Evolutionary conservation across 768 basidiomycete genomes (phyloP).

Genomic region (Sporobolomyces roseus): DNA sequence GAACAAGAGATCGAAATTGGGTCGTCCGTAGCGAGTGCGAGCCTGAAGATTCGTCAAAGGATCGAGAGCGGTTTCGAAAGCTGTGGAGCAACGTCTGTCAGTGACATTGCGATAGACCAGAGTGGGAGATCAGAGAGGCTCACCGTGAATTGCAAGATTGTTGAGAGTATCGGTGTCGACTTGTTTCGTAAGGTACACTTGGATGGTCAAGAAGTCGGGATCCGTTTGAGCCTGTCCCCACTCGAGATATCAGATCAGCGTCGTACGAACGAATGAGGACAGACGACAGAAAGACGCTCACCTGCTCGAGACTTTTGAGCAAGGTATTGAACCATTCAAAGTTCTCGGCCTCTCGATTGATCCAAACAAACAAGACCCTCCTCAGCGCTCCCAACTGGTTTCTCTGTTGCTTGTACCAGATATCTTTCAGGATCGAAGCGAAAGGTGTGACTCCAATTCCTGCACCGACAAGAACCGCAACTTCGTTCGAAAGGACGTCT

Average conservation of each 20-base stretch:
- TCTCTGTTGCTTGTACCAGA: conserved; percentile 85
- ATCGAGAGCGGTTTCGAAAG: conserved; percentile 68
- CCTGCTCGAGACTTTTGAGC: conserved; percentile 73
- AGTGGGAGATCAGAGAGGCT: background rate
- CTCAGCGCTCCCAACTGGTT: conserved; percentile 73
- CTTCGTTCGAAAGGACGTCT: conserved; percentile 59
- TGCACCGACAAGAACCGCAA: conserved; percentile 85
- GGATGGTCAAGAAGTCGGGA: conserved; percentile 91
- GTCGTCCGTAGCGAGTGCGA: conserved; percentile 86
- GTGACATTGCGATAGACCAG: background rate
- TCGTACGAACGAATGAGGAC: background rate
- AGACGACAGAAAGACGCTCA: conserved; percentile 36
- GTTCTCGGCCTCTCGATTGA: conserved; percentile 72
- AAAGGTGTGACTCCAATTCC: conserved; percentile 97
- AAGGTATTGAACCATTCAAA: conserved; percentile 95
- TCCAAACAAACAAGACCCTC: conserved; percentile 77
- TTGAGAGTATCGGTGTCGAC: conserved; percentile 80
- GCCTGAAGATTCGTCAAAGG: conserved; percentile 82
- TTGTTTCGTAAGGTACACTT: conserved; percentile 83
- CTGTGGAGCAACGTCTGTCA: background rate
- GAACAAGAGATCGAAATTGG: conserved; percentile 82
- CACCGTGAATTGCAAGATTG: conserved; percentile 79
- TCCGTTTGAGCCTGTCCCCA: conserved; percentile 44
- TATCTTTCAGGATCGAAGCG: conserved; percentile 88
- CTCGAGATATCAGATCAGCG: background rate